These are phyloP conservation scores for Nemophila menziesii DNA, from an alignment of 257 asterid genomes.

Conservation along the genomic window DNA sequence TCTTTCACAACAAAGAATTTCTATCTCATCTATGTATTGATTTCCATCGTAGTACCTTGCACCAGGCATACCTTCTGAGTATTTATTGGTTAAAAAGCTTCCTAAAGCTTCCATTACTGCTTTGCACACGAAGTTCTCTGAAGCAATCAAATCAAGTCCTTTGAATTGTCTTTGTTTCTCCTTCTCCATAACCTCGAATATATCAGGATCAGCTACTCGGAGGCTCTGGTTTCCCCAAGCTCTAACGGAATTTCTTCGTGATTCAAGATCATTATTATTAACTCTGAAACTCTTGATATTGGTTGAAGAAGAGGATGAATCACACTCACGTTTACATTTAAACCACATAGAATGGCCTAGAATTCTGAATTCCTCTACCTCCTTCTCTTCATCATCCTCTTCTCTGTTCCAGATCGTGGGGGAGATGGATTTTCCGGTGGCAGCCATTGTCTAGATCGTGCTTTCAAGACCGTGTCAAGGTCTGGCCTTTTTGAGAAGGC, in stretches of 20 bases:
- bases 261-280: slow-evolving; percentile 30
- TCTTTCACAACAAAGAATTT: slow-evolving; percentile 49
- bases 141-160: slow-evolving; percentile 80
- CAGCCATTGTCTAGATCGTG: too few species aligned
- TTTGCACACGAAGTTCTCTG: slow-evolving; percentile 75
- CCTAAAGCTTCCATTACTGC: slow-evolving; percentile 83
- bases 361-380: slow-evolving; percentile 41
- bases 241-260: slow-evolving; percentile 37
- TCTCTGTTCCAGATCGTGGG: too few species aligned
- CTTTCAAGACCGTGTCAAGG: too few species aligned
- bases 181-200: slow-evolving; percentile 59
- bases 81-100: slow-evolving; percentile 74
- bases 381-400: too few species aligned
- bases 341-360: slow-evolving; percentile 58
- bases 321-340: slow-evolving; percentile 49
- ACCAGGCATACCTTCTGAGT: slow-evolving; percentile 80
- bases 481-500: too few species aligned
- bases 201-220: slow-evolving; percentile 53
- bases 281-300: slow-evolving; percentile 20
- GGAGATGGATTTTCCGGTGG: too few species aligned
- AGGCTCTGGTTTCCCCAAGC: slow-evolving; percentile 89
- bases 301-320: slow-evolving; percentile 25
- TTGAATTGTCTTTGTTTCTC: slow-evolving; percentile 70
- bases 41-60: slow-evolving; percentile 78
- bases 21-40: slow-evolving; percentile 74